Evolutionary conservation across 306 rosid species (phyloP).

Genomic region (Rubus idaeus): DNA sequence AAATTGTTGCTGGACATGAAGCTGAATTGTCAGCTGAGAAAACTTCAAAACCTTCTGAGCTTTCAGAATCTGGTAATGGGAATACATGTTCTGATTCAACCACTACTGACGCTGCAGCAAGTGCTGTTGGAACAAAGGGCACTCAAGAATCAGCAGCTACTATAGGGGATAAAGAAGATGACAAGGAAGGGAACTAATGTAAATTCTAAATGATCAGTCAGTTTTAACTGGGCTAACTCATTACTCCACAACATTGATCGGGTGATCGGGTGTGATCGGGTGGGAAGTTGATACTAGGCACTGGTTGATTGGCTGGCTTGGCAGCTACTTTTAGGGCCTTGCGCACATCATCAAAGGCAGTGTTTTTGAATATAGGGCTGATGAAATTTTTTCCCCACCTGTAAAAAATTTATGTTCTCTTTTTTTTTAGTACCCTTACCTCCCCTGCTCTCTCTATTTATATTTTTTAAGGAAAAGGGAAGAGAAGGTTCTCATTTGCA

Average conservation of each 20-base stretch:
- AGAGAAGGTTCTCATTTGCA: constrained; percentile 26
- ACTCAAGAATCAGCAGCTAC: constrained; percentile 35
- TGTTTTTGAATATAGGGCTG: constrained; percentile 42
- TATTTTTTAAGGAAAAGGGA: constrained; percentile 4
- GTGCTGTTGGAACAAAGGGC: constrained; percentile 22
- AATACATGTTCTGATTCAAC: constrained; percentile 27
- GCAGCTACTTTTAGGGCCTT: constrained; percentile 44
- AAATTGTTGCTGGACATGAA: constrained; percentile 35
- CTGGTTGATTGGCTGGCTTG: constrained; percentile 37
- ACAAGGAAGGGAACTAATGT: constrained; percentile 47
- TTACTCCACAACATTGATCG: constrained; percentile 41
- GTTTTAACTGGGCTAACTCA: constrained; percentile 47
- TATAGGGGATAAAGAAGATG: constrained; percentile 33
- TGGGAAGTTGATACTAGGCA: constrained; percentile 58
- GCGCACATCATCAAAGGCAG: constrained; percentile 35
- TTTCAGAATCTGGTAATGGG: constrained; percentile 37
- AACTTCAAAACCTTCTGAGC: constrained; percentile 30
- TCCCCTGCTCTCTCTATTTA: neutral
- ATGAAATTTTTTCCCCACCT: constrained; percentile 57
- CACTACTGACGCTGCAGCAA: constrained; percentile 24
- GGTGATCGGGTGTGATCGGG: constrained; percentile 59
- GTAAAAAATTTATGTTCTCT: constrained; percentile 15
- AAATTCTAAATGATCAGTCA: constrained; percentile 44
- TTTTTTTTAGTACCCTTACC: neutral
- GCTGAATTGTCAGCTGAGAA: constrained; percentile 30